These are phyloP conservation scores for Immersiporthe knoxdaviesiana DNA, from an alignment of 2,329 filamentous ascomycete species.

Conservation along the genomic window DNA sequence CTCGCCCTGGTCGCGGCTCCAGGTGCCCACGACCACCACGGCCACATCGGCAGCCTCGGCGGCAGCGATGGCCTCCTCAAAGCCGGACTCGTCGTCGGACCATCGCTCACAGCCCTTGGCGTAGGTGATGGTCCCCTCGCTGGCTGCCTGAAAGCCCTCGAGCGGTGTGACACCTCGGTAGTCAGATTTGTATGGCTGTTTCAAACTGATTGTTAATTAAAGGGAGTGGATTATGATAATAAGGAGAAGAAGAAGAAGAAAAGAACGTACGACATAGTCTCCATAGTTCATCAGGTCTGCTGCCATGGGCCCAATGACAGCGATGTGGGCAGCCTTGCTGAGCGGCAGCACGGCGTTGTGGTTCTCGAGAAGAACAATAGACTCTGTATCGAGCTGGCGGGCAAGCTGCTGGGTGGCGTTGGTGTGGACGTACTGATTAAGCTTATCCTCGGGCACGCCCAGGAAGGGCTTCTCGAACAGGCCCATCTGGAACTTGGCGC, in stretches of 20 bases:
- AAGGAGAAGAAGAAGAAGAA: too few relatives aligned
- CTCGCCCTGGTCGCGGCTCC: conserved; percentile 73
- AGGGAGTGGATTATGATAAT: neutral
- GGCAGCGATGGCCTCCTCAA: conserved; percentile 66
- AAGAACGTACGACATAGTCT: conserved; percentile 4
- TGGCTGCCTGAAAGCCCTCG: conserved; percentile 66
- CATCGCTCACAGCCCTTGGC: conserved; percentile 73
- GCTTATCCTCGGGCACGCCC: conserved; percentile 58
- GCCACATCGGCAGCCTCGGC: conserved; percentile 71
- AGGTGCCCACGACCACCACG: conserved; percentile 74
- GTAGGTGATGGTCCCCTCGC: conserved; percentile 65
- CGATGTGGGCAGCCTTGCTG: conserved; percentile 67
- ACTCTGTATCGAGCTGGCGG: conserved; percentile 66
- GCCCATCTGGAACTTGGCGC: conserved; percentile 70
- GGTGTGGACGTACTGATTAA: conserved; percentile 64
- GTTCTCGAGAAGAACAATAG: conserved; percentile 64
- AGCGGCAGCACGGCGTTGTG: conserved; percentile 56
- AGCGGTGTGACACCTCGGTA: conserved; percentile 70
- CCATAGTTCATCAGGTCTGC: conserved; percentile 67
- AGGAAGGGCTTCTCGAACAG: conserved; percentile 73
- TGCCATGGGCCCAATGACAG: conserved; percentile 77
- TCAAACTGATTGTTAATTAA: conserved; percentile 3
- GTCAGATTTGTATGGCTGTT: conserved; percentile 63
- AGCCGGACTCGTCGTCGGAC: conserved; percentile 71
- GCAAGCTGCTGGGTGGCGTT: conserved; percentile 61